Evolutionary conservation across 1,284 basidiomycete species (phyloP).

Genomic region (Cutaneotrichosporon sp.): DNA sequence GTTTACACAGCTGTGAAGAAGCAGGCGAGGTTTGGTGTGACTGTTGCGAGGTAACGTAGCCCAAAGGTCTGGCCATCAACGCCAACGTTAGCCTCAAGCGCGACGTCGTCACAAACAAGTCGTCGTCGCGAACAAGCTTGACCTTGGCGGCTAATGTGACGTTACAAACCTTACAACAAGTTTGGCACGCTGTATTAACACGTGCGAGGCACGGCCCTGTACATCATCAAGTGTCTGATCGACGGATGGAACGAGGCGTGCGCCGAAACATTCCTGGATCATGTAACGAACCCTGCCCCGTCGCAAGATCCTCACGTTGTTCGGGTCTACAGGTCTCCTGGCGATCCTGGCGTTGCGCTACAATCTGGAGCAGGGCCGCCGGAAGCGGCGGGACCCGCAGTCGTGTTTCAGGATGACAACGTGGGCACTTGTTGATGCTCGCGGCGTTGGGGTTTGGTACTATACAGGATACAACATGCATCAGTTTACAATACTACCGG

Average conservation of each 20-base stretch:
- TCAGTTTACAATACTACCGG: not conserved
- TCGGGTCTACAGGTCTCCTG: too few species aligned
- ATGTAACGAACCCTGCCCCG: too few species aligned
- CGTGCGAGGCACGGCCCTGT: not conserved
- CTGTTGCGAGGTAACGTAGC: not conserved
- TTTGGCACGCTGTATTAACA: not conserved
- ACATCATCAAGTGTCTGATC: not conserved
- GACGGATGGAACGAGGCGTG: not conserved
- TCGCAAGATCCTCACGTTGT: too few species aligned
- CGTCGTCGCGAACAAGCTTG: too few species aligned
- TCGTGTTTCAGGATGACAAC: too few species aligned
- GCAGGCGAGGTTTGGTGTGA: not conserved
- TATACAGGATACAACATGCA: slow-evolving; percentile 2
- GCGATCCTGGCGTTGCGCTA: too few species aligned
- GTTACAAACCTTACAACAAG: not conserved
- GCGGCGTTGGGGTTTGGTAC: too few species aligned
- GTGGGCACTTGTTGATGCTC: too few species aligned
- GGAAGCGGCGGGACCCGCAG: not conserved
- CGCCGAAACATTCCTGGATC: not conserved
- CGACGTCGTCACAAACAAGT: too few species aligned
- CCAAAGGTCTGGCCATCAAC: not conserved
- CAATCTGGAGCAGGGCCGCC: too few species aligned
- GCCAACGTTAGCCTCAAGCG: slow-evolving; percentile 1
- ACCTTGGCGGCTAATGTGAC: not conserved
- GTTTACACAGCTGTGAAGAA: not conserved